These are phyloP conservation scores for Aspergillus quadricinctus DNA, from an alignment of 2,329 filamentous ascomycete species.

Conservation along the genomic window DNA sequence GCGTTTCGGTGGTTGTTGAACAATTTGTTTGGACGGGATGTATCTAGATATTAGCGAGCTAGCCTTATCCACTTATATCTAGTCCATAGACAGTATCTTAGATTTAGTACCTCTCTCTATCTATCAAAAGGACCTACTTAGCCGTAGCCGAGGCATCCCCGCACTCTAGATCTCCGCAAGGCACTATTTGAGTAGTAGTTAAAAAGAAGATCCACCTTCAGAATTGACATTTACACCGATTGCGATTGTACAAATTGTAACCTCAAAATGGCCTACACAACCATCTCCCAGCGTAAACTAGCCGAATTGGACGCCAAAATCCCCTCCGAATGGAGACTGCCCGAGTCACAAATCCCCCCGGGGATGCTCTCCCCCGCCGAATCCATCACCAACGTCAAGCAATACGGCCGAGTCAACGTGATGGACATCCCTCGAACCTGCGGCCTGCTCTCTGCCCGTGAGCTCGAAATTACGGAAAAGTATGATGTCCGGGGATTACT, in stretches of 20 bases:
- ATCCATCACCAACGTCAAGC: constrained; percentile 29
- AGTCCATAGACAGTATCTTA: neutral
- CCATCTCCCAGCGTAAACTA: constrained; percentile 38
- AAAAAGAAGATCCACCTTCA: neutral
- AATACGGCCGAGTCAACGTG: constrained; percentile 36
- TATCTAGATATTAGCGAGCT: constrained; percentile 37
- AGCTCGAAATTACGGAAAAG: constrained; percentile 54
- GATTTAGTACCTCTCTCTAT: too few relatives aligned
- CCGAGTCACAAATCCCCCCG: constrained; percentile 27
- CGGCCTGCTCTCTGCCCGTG: constrained; percentile 47
- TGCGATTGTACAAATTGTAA: neutral
- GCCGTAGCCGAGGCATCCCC: neutral
- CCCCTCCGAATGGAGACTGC: constrained; percentile 37
- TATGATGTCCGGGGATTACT: constrained; percentile 44
- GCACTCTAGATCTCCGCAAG: neutral
- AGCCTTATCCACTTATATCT: too few relatives aligned
- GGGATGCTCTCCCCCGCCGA: constrained; percentile 34
- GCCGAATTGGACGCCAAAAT: constrained; percentile 35
- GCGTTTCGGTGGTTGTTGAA: constrained; percentile 41
- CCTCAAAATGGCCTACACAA: constrained; percentile 17
- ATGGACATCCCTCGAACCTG: constrained; percentile 50
- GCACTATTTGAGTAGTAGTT: neutral
- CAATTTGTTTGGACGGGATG: constrained; percentile 41
- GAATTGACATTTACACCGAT: neutral
- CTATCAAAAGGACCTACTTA: neutral